Conservation (phyloP, 2,329 filamentous ascomycete species). For the Nannizziopsis arthrosporioides region DNA sequence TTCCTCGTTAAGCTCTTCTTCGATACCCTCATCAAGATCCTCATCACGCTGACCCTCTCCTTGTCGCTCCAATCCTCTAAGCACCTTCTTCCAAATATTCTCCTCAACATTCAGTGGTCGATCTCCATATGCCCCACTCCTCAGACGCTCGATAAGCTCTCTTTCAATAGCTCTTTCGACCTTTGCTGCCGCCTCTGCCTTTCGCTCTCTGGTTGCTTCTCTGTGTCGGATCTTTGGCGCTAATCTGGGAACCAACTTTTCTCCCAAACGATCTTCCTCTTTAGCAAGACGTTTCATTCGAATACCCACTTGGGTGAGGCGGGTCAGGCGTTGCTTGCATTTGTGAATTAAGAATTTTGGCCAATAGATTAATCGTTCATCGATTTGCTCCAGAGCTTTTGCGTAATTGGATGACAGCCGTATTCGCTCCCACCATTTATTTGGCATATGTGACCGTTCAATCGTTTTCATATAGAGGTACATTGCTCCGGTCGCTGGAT, state of each 20-base stretch:
- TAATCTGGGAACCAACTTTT: slow-evolving; percentile 75
- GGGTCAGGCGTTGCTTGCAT: slow-evolving; percentile 89
- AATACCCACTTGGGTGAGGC: slow-evolving; percentile 84
- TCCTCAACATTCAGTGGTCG: slow-evolving; percentile 91
- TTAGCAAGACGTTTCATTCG: slow-evolving; percentile 63
- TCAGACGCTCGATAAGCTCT: slow-evolving; percentile 79
- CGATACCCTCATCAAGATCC: slow-evolving; percentile 78
- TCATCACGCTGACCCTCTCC: slow-evolving; percentile 73
- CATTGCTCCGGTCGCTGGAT: slow-evolving; percentile 66
- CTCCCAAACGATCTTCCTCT: slow-evolving; percentile 80
- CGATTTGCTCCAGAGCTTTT: slow-evolving; percentile 76
- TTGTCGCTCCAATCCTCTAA: slow-evolving; percentile 75
- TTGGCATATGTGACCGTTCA: slow-evolving; percentile 76
- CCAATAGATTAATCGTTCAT: slow-evolving; percentile 79
- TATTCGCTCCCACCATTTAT: slow-evolving; percentile 89
- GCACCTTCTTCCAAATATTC: slow-evolving; percentile 91
- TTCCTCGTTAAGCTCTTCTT: slow-evolving; percentile 61
- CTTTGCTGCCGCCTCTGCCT: slow-evolving; percentile 75
- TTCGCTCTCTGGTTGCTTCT: slow-evolving; percentile 63
- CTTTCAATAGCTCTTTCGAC: slow-evolving; percentile 91
- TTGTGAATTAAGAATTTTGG: slow-evolving; percentile 89
- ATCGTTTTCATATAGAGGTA: slow-evolving; percentile 97
- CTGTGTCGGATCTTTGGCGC: slow-evolving; percentile 77
- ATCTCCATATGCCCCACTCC: slow-evolving; percentile 89
- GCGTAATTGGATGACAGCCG: slow-evolving; percentile 83